phyloP scores from a whole-genome alignment of 768 basidiomycete genomes.

The Serendipita sp. region DNA sequence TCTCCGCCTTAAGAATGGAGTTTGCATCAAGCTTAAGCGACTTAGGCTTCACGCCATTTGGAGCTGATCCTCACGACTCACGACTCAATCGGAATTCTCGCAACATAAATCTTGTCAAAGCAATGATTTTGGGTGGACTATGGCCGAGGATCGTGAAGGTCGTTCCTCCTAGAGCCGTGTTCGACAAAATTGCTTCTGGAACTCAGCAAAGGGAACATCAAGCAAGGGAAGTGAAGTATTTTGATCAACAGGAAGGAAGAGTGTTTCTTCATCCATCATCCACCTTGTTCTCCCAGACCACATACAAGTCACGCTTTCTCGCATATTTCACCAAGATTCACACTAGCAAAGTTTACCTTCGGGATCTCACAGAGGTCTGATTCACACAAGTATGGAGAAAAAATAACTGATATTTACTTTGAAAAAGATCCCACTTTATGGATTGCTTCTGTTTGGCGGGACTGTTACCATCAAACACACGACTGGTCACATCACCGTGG shows the following conservation, averaged over 20 bases:
- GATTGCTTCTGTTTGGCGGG: constrained; percentile 71
- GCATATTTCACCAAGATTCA: constrained; percentile 70
- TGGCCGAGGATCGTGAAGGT: constrained; percentile 75
- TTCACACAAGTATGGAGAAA: neutral
- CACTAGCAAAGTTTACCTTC: constrained; percentile 71
- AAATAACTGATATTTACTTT: neutral
- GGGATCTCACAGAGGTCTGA: constrained; percentile 73
- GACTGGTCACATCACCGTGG: constrained; percentile 49
- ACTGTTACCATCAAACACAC: constrained; percentile 63
- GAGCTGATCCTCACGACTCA: constrained; percentile 29
- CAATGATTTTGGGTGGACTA: constrained; percentile 69
- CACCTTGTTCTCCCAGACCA: constrained; percentile 52
- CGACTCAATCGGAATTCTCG: constrained; percentile 47
- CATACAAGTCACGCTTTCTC: constrained; percentile 65
- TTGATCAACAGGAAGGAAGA: constrained; percentile 43
- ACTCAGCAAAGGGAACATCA: constrained; percentile 71
- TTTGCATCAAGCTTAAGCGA: constrained; percentile 53
- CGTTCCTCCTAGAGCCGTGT: constrained; percentile 54
- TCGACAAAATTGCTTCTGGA: constrained; percentile 72
- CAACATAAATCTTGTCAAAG: constrained; percentile 65
- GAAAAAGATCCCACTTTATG: constrained; percentile 68
- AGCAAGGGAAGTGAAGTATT: constrained; percentile 72
- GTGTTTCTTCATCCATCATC: constrained; percentile 78
- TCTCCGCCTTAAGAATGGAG: constrained; percentile 61
- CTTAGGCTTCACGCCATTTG: constrained; percentile 48